Evolutionary conservation across 169 alveolate genomes (phyloP).

Genomic region (Condylostoma magnum): DNA sequence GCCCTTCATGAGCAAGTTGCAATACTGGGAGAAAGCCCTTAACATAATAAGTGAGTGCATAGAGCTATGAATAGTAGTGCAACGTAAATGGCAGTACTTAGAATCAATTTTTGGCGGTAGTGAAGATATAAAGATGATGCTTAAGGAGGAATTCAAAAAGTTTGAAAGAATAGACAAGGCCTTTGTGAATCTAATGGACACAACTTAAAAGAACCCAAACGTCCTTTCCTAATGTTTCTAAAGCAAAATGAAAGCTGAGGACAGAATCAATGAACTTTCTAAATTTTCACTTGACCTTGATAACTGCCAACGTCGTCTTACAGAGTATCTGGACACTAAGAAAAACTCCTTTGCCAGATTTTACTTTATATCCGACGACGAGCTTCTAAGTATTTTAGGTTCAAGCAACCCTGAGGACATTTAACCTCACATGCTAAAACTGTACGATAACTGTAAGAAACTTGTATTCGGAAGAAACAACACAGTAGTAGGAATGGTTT

Average conservation of each 20-base stretch:
- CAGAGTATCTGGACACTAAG: constrained; percentile 92
- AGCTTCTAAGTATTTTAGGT: constrained; percentile 91
- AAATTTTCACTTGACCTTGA: constrained; percentile 85
- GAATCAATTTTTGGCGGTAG: constrained; percentile 92
- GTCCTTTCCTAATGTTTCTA: constrained; percentile 64
- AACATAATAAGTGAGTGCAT: constrained; percentile 87
- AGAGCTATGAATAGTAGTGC: constrained; percentile 89
- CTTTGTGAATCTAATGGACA: constrained; percentile 86
- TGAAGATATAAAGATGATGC: constrained; percentile 91
- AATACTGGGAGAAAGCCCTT: constrained; percentile 90
- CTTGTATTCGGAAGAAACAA: constrained; percentile 77
- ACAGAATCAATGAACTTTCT: constrained; percentile 81
- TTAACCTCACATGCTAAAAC: constrained; percentile 92
- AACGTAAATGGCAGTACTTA: constrained; percentile 91
- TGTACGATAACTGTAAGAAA: constrained; percentile 92
- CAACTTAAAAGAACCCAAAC: constrained; percentile 80
- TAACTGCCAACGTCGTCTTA: constrained; percentile 82
- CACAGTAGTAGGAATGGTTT: constrained; percentile 83
- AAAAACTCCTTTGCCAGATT: constrained; percentile 89
- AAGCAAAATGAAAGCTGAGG: constrained; percentile 26
- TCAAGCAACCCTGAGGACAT: constrained; percentile 87
- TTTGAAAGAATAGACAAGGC: constrained; percentile 83
- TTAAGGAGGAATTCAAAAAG: constrained; percentile 93
- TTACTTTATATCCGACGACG: constrained; percentile 93
- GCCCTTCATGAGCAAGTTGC: constrained; percentile 84